Conservation (phyloP, 306 rosid species). For the Vigna angularis region DNA sequence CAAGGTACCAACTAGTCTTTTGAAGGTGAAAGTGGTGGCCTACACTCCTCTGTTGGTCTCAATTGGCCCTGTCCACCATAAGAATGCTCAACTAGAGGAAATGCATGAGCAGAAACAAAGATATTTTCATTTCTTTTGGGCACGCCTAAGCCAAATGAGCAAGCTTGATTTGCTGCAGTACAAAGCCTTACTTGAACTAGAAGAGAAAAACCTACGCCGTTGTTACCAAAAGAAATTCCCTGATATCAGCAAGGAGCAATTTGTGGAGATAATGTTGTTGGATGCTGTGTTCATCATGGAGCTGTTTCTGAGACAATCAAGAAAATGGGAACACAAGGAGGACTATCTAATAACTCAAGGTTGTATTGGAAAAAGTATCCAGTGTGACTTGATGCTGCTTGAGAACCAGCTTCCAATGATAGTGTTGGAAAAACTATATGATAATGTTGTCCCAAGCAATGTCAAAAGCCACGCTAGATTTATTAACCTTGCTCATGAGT, state of each 20-base stretch:
- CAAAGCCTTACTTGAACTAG: conserved; percentile 26
- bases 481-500: conserved; percentile 36
- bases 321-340: not conserved
- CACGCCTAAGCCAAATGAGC: conserved; percentile 19
- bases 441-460: conserved; percentile 24
- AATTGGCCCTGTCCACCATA: conserved; percentile 58
- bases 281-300: conserved; percentile 50
- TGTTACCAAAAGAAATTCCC: conserved; percentile 38
- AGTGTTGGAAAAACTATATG: conserved; percentile 48
- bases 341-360: conserved; percentile 50
- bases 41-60: conserved; percentile 58
- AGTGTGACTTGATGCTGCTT: conserved; percentile 52
- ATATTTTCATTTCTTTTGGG: conserved; percentile 39
- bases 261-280: conserved; percentile 43
- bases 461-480: not conserved
- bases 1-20: conserved; percentile 52
- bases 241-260: conserved; percentile 15
- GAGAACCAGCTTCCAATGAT: conserved; percentile 68
- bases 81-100: conserved; percentile 23
- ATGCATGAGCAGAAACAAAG: conserved; percentile 48
- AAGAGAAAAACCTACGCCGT: conserved; percentile 23
- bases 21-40: conserved; percentile 41
- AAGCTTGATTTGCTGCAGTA: not conserved
- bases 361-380: conserved; percentile 51
- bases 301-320: conserved; percentile 43